Evolutionary conservation across 1,284 basidiomycete genomes (phyloP), one percentile per base, ranked within the genome.

Genomic region (Heimioporus punctisporus): DNA sequence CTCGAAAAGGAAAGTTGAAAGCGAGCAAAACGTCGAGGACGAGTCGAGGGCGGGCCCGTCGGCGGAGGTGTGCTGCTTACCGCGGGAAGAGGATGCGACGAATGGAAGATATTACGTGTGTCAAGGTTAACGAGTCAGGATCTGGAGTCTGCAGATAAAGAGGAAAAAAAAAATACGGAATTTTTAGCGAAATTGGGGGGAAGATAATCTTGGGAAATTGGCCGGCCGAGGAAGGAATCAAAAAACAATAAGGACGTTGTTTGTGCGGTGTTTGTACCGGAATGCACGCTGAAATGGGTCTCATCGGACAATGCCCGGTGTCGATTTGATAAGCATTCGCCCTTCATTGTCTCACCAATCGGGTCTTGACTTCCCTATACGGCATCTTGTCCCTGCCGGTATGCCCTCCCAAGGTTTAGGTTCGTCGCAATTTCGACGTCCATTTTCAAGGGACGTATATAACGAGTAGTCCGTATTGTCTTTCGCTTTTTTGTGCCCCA

Each of bases 381-480:
- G 53, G 67, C 17, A 58, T 51, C 39, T 26, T 39, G 46, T 52
- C 61, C 58, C 63, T 70, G 63, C 56, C 58, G 50, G 31, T 45
- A 46, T 63, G 40, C 54, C 58, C 53, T 53, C 48, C 1, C 55
- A 66, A 56, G 60, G 53, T 61, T 72, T 67, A 70, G 25, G 70
- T 72, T 72, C 60, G 42, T 46, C 57, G 59, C 62, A 60, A 51
- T 65, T 59, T 60, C 58, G 50, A 52, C 31, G 24, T 46, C 34
- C 53, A 59, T 61, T 62, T 62, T 59, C 65, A 62, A 60, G 55
- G 62, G 66, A 60, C 66, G 76, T 87, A 87, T 87, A 87, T 83
- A 86, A 79, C 77, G 72, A 72, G 73, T 73, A 65, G 65, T 63
- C 48, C 71, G 78, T 81, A 81, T 82, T 86, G 83, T 86, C 74